Evolutionary conservation across 192 early-diverging fungal genomes (phyloP), one percentile per base, ranked within the genome.

Genomic region (Entomortierella beljakovae): DNA sequence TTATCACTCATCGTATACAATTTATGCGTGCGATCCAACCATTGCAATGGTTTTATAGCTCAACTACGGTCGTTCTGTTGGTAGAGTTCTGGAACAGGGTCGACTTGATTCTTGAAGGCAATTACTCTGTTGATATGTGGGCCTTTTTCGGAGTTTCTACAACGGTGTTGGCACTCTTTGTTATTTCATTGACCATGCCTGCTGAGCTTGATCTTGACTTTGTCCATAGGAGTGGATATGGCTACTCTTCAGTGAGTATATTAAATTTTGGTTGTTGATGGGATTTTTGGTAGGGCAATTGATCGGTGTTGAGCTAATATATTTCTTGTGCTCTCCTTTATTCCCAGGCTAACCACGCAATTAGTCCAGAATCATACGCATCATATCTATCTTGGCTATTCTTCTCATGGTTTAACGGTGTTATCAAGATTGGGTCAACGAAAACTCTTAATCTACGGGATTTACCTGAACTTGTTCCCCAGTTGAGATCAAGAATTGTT

Each of bases 381-480:
- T 84, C 83, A 16, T 81, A 84, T 26, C 54, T 70, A 25, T 70
- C 70, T 1, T 76, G 68, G 54, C 50, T 85, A 20, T 81, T 64
- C 58, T 88, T 81, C 38, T 33, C 57, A 0, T 88, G 82, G 82
- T 69, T 84, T 29, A 64, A 80, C 6, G 34, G 56, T 4, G 20
- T 85, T 7, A 71, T 88, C 57, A 37, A 68, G 28, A 26, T 79
- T 2, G 82, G 70, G 23, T 58, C 68, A 6, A 64, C 68, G 10
- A 82, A 85, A 51, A 81, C 81, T 11, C 50, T 88, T 22, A 64
- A 76, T n/a, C 43, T 55, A 22, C 46, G 70, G 0, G 86, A 88
- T 64, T 34, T 87, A 15, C 81, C 83, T 10, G 71, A 75, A 31
- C 26, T 85, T 3, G 22, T 71, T 29, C 68, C 77, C 6, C 42